These are phyloP conservation scores for Phytophthora lateralis DNA, from an alignment of 352 stramenopile species.

Conservation along the genomic window DNA sequence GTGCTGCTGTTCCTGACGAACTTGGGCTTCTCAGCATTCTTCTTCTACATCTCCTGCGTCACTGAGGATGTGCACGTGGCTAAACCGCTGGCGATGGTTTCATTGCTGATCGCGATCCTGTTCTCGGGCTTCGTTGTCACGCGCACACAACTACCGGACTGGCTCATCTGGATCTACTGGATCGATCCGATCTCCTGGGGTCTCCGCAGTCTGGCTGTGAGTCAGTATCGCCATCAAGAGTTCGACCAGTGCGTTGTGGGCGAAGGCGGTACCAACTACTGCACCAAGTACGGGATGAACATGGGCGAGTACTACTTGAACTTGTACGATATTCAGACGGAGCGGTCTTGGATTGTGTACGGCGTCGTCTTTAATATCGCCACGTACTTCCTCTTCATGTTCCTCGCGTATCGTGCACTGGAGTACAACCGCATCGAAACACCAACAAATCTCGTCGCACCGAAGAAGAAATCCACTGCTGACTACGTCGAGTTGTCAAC, in stretches of 20 bases:
- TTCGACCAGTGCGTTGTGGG: constrained; percentile 35
- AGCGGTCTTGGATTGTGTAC: constrained; percentile 38
- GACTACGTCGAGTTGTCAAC: constrained; percentile 24
- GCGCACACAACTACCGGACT: constrained; percentile 37
- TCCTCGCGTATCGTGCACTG: constrained; percentile 39
- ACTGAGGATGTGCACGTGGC: constrained; percentile 44
- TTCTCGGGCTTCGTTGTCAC: constrained; percentile 56
- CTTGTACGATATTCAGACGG: constrained; percentile 40
- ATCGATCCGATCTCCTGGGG: constrained; percentile 56
- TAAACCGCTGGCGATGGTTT: constrained; percentile 44
- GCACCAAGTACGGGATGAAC: constrained; percentile 36
- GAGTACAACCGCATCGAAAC: constrained; percentile 41
- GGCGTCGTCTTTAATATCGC: constrained; percentile 44
- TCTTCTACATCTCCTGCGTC: constrained; percentile 48
- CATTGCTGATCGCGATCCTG: constrained; percentile 41
- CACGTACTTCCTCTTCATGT: constrained; percentile 43
- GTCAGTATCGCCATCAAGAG: constrained; percentile 36
- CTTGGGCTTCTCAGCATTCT: constrained; percentile 45
- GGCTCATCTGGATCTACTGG: constrained; percentile 64
- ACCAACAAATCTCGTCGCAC: constrained; percentile 19
- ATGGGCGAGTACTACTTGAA: constrained; percentile 49
- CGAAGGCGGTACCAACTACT: constrained; percentile 35
- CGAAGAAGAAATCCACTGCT: constrained; percentile 16
- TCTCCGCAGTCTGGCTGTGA: constrained; percentile 41
- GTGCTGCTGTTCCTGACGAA: constrained; percentile 47